Conservation (phyloP, 208 protist genomes). For the Polymyxa betae region DNA sequence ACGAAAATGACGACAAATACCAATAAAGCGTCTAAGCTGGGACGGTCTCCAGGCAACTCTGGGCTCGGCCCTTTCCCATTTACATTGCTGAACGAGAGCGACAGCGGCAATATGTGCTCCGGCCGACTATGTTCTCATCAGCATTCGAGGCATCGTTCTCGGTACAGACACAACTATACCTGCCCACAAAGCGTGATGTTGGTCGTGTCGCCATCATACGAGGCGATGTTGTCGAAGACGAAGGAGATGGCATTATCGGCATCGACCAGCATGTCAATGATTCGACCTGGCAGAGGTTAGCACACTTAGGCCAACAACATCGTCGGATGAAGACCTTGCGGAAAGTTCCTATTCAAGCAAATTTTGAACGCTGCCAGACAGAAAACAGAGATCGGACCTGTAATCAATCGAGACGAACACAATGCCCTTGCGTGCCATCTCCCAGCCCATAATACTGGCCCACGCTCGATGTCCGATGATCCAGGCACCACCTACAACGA, state of each 20-base stretch:
- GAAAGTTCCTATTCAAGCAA: slow-evolving; percentile 29
- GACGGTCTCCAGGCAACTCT: slow-evolving; percentile 1
- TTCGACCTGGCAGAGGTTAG: not conserved
- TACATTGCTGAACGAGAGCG: not conserved
- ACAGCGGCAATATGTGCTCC: not conserved
- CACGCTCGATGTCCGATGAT: slow-evolving; percentile 53
- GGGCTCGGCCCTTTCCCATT: not conserved
- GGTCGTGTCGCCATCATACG: not conserved
- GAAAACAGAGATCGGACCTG: too few species aligned
- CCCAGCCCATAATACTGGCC: slow-evolving; percentile 19
- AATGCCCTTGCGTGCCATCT: slow-evolving; percentile 32
- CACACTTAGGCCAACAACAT: not conserved
- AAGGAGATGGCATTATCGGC: not conserved
- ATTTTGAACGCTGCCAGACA: not conserved
- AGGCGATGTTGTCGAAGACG: slow-evolving; percentile 7
- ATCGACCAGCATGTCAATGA: slow-evolving; percentile 50
- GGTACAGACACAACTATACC: not conserved
- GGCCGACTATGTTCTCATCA: slow-evolving; percentile 7
- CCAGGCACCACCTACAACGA: slow-evolving; percentile 29
- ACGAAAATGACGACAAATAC: not conserved
- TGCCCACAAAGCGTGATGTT: slow-evolving; percentile 16
- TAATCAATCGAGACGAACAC: slow-evolving; percentile 50
- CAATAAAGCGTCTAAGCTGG: slow-evolving; percentile 6
- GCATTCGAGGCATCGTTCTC: not conserved
- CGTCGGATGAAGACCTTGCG: slow-evolving; percentile 18